Evolutionary conservation across 169 alveolate genomes (phyloP), one percentile per base, ranked within the genome.

Genomic region (Plasmodium billcollinsi): DNA sequence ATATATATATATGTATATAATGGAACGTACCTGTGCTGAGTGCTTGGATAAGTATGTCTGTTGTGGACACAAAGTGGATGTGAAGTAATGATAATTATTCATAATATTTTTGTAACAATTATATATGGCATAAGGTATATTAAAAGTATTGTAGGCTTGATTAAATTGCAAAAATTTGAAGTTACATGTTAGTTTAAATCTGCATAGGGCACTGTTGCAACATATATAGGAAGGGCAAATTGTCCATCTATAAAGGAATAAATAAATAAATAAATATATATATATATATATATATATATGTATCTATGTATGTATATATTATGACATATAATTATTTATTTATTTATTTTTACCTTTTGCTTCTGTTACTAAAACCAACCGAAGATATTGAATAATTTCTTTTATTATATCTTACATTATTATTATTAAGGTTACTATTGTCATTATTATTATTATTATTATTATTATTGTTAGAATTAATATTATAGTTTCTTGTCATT

Each of bases 221-320:
- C 89, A 78, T 33, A 78, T 59, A 47, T 78, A 78, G 12, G 89
- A 78, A 59, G 89, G 89, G 89, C 89, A 78, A 39, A 78, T 78
- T 26, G 89, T 78, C 89, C 89, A 78, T 33, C 89, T 78, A 43
- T 21, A 47, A 1, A 54, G 11, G 26, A 70, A 65, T 54, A 52
- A 15, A 70, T 50, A 50, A 11, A 66, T 26, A 39, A 29, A 8
- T 18, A 74, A 6, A 61, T 11, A 45, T 59, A 29, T 24, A 15
- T 49, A 26, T 33, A 54, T 73, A 52, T 5, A 29, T 56, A 18
- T 59, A 18, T 29, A 74, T 74, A 15, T 49, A 26, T 33, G 29
- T 73, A 52, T 5, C n/a, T 56, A 18, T 59, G 9, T 29, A 74
- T 74, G 11, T 26, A 74, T 74, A 29, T 74, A 24, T 15, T 20